Base-by-base conservation (phyloP, 345 rosid genomes). In the Melaleuca alternifolia region DNA sequence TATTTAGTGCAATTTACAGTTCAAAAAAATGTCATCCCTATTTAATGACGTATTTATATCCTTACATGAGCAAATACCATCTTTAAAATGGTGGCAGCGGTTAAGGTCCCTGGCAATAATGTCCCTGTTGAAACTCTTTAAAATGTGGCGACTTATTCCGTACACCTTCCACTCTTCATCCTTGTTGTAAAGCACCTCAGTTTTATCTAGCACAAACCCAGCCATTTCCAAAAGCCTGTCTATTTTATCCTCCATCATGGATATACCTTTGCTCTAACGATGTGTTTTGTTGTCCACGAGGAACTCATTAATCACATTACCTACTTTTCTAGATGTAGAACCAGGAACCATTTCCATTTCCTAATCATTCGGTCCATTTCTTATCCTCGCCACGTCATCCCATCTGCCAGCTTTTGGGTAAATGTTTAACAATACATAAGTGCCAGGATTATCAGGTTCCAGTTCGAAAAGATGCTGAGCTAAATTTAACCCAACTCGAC, bases 271-370 rank as follows among this genome's bases (percentile, higher is more conserved):
- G 87, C 92, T 90, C 87, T 84, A 90, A 11, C 92, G 92, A 92
- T 95, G 97, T 13, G 90, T 56, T 85, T 90, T 94, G 89, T 96
- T 96, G 9, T 94, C 93, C 44, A 94, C 94, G 44, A 96, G 91
- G 89, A 96, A 96, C 91, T 95, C 96, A 87, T 94, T 96, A 59
- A 96, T 95, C 50, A 92, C 87, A 81, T 93, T 88, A 50, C 92
- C 94, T 75, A 94, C 91, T 83, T 93, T 97, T 18, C 93, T 91
- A 5, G 96, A 95, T 91, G 94, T 94, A 77, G 97, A 92, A 79
- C 96, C 98, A 0, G 96, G 96, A 88, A 92, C 91, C 91, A 93
- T 96, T 91, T 92, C 93, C 91, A 92, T 89, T 87, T 94, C 93
- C 90, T 86, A 92, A 84, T 92, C 94, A 51, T 91, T 92, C 85